Conservation (phyloP, 495 filamentous ascomycete genomes). For the Margaritispora aquatica region DNA sequence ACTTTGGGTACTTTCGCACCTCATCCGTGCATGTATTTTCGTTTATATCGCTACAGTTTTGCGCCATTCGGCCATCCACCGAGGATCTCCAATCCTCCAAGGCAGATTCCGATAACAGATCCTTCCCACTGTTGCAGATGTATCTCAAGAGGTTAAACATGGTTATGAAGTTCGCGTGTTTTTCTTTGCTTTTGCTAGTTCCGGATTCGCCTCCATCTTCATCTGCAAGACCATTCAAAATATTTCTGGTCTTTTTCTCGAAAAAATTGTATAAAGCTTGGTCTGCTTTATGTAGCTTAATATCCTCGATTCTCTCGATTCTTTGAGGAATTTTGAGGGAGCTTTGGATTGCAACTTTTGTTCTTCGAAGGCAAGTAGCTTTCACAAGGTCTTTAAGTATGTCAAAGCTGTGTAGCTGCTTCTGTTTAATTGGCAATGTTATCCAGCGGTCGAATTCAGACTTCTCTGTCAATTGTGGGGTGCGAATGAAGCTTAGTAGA, state of each 20-base stretch:
- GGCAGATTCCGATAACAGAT: slow-evolving; percentile 20
- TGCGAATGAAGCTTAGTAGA: slow-evolving; percentile 37
- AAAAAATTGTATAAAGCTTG: slow-evolving; percentile 22
- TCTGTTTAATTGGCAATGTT: slow-evolving; percentile 10
- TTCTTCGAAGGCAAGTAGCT: slow-evolving; percentile 26
- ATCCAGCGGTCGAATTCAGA: slow-evolving; percentile 12
- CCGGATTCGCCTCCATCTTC: too few species aligned
- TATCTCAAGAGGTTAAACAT: slow-evolving; percentile 22
- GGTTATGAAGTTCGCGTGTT: slow-evolving; percentile 21
- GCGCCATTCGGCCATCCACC: background rate
- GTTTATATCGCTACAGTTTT: background rate
- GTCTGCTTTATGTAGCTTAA: slow-evolving; percentile 20
- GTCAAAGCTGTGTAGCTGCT: slow-evolving; percentile 10
- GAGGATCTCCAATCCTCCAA: slow-evolving; percentile 11
- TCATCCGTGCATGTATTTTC: too few species aligned
- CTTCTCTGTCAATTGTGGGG: slow-evolving; percentile 18
- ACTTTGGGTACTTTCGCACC: too few species aligned
- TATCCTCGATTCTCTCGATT: slow-evolving; percentile 10
- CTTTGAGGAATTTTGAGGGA: slow-evolving; percentile 11
- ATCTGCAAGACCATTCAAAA: too few species aligned
- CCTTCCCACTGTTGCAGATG: slow-evolving; percentile 29
- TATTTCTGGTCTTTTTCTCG: background rate
- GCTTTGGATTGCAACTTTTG: slow-evolving; percentile 14
- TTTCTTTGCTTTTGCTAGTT: background rate
- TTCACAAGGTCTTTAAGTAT: slow-evolving; percentile 20